These are phyloP conservation scores for Neofusicoccum ribis DNA, from an alignment of 2,329 filamentous ascomycete genomes.

Conservation along the genomic window DNA sequence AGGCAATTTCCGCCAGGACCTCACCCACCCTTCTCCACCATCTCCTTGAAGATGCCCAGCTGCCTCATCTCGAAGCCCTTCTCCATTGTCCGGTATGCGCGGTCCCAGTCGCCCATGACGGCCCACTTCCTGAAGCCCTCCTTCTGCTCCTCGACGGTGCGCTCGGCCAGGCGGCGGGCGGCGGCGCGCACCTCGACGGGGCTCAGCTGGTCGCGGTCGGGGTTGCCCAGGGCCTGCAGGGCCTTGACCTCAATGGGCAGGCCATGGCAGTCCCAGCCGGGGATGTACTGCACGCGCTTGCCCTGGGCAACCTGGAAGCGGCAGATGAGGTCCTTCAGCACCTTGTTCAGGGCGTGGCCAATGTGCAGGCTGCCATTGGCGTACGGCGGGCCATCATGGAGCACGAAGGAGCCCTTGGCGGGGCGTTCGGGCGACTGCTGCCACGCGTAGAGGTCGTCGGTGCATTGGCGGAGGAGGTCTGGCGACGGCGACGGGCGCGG, in stretches of 20 bases:
- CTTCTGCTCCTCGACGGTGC: constrained; percentile 73
- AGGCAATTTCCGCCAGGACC: constrained; percentile 2
- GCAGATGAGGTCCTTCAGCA: constrained; percentile 91
- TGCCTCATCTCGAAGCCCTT: constrained; percentile 72
- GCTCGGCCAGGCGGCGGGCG: constrained; percentile 65
- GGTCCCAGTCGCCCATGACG: constrained; percentile 79
- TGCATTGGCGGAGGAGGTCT: constrained; percentile 70
- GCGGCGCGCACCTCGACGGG: constrained; percentile 62
- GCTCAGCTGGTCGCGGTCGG: constrained; percentile 36
- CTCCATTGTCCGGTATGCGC: constrained; percentile 78
- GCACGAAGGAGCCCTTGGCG: constrained; percentile 59
- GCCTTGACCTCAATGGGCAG: constrained; percentile 97
- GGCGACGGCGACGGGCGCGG: constrained; percentile 41
- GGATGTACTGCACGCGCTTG: constrained; percentile 74
- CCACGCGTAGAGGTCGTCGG: constrained; percentile 88
- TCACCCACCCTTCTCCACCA: constrained; percentile 62
- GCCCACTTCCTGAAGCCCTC: constrained; percentile 70
- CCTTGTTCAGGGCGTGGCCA: constrained; percentile 94
- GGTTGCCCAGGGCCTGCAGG: constrained; percentile 57
- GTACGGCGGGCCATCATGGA: constrained; percentile 96
- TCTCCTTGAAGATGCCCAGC: constrained; percentile 70
- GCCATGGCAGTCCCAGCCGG: constrained; percentile 98
- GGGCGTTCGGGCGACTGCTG: constrained; percentile 60
- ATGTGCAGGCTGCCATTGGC: constrained; percentile 91
- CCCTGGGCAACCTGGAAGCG: constrained; percentile 78